These are phyloP conservation scores for Plasmodium falciparum DNA, from an alignment of 169 alveolate species.

Conservation along the genomic window DNA sequence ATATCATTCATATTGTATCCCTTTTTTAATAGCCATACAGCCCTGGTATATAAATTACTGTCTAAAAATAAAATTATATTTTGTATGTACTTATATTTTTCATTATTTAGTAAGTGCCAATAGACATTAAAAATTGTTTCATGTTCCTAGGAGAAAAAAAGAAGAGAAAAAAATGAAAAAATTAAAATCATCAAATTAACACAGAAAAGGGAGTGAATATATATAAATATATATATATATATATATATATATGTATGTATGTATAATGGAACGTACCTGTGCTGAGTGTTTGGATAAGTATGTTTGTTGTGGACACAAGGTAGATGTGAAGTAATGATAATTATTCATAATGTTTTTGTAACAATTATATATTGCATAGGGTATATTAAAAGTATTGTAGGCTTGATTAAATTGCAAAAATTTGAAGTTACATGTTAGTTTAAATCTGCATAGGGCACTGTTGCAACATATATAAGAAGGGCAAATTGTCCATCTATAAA, in stretches of 20 bases:
- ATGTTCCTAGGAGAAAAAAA: constrained; percentile 24
- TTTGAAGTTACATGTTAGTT: constrained; percentile 61
- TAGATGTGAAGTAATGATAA: constrained; percentile 56
- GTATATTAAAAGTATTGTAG: constrained; percentile 44
- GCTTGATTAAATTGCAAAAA: constrained; percentile 60
- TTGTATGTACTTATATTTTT: constrained; percentile 68
- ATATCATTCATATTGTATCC: constrained; percentile 61
- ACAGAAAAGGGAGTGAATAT: neutral
- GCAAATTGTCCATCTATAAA: constrained; percentile 67
- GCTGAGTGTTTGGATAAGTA: constrained; percentile 63
- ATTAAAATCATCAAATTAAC: neutral
- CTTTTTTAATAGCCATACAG: constrained; percentile 65
- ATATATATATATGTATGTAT: too few species aligned
- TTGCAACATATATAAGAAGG: constrained; percentile 71
- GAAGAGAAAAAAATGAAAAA: neutral
- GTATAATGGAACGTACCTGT: constrained; percentile 25
- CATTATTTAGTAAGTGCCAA: constrained; percentile 59
- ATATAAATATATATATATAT: neutral
- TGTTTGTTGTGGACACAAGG: constrained; percentile 67
- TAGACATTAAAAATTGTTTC: constrained; percentile 70
- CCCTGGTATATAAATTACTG: constrained; percentile 68
- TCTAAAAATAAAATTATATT: constrained; percentile 56
- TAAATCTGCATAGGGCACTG: constrained; percentile 69
- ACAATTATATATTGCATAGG: constrained; percentile 56
- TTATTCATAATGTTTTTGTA: constrained; percentile 70